Percentiles rank a stretch among this genome's conserved stretches.
Evolutionary conservation across 805 yeast species (phyloP).

Genomic region (Spathaspora boniae): DNA sequence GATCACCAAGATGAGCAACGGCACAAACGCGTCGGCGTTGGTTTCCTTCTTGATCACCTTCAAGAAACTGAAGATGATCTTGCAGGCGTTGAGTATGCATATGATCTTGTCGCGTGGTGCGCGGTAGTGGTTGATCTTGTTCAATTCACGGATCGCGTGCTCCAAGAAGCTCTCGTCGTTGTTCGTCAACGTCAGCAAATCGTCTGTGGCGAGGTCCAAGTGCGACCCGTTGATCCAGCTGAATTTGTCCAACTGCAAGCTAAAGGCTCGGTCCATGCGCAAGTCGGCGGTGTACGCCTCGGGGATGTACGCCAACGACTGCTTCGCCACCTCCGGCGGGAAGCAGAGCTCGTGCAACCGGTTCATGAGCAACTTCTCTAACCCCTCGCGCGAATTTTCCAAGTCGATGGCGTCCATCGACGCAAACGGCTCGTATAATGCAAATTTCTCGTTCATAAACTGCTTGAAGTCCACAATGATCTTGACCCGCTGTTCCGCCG

Average conservation of each 20-base stretch:
- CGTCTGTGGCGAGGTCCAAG: constrained; percentile 60
- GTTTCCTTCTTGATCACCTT: constrained; percentile 66
- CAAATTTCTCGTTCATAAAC: constrained; percentile 65
- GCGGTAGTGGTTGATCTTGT: constrained; percentile 74
- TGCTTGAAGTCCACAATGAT: constrained; percentile 71
- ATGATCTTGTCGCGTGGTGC: constrained; percentile 95
- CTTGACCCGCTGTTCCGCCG: constrained; percentile 73
- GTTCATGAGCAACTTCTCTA: constrained; percentile 91
- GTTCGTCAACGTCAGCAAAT: constrained; percentile 24
- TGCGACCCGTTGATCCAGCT: constrained; percentile 72
- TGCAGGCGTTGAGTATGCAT: constrained; percentile 87
- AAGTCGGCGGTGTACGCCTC: constrained; percentile 57
- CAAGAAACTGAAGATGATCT: constrained; percentile 84
- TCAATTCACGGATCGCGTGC: constrained; percentile 68
- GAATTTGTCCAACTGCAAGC: constrained; percentile 55
- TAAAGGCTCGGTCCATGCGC: constrained; percentile 51
- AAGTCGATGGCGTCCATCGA: constrained; percentile 53
- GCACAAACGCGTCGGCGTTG: constrained; percentile 94
- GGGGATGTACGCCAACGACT: constrained; percentile 19
- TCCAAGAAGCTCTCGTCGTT: constrained; percentile 46
- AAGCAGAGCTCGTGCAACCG: constrained; percentile 74
- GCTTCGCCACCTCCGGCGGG: constrained; percentile 63
- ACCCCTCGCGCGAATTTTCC: constrained; percentile 80
- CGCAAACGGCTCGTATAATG: constrained; percentile 68
- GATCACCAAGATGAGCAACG: constrained; percentile 76